Percentiles rank a stretch among this genome's conserved stretches.
phyloP scores from a whole-genome alignment of 805 yeast genomes.

The Wilhelminamyces savonicus region DNA sequence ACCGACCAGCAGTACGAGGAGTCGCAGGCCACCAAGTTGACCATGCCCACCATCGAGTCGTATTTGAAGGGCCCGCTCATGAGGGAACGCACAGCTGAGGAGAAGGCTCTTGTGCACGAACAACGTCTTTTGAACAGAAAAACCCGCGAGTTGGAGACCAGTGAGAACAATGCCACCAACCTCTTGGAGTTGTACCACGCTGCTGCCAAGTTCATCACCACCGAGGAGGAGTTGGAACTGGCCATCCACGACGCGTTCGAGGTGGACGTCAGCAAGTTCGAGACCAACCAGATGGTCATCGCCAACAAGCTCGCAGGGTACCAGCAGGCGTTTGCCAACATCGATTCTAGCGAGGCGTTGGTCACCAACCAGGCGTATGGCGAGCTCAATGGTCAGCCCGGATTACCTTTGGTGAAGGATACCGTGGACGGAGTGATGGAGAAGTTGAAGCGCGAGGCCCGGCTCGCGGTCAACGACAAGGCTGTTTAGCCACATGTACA shows the following conservation, averaged over 20 bases:
- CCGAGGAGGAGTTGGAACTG: slow-evolving; percentile 56
- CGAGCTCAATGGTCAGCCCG: slow-evolving; percentile 36
- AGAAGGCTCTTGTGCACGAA: slow-evolving; percentile 46
- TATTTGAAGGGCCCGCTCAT: slow-evolving; percentile 64
- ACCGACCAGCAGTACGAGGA: slow-evolving; percentile 32
- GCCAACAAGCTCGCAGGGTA: slow-evolving; percentile 30
- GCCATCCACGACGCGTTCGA: slow-evolving; percentile 56
- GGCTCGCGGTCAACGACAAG: slow-evolving; percentile 20
- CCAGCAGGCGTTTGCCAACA: slow-evolving; percentile 20
- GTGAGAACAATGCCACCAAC: slow-evolving; percentile 47
- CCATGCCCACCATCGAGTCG: slow-evolving; percentile 74
- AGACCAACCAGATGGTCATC: slow-evolving; percentile 24
- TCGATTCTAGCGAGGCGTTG: slow-evolving; percentile 24
- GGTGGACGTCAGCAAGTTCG: slow-evolving; percentile 31
- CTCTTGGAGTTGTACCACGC: slow-evolving; percentile 70
- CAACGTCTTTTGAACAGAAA: slow-evolving; percentile 67
- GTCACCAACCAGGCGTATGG: slow-evolving; percentile 33
- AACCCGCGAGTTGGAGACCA: slow-evolving; percentile 43
- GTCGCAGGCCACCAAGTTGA: slow-evolving; percentile 52
- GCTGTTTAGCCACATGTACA: no score
- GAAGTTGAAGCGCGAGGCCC: slow-evolving; percentile 30
- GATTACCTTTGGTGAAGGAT: slow-evolving; percentile 31
- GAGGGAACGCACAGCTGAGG: slow-evolving; percentile 68
- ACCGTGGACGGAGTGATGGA: slow-evolving; percentile 35
- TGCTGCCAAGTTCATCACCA: slow-evolving; percentile 61